Evolutionary conservation across 1,284 basidiomycete genomes (phyloP), one percentile per base, ranked within the genome.

Genomic region (Xerocomus nothofagi): DNA sequence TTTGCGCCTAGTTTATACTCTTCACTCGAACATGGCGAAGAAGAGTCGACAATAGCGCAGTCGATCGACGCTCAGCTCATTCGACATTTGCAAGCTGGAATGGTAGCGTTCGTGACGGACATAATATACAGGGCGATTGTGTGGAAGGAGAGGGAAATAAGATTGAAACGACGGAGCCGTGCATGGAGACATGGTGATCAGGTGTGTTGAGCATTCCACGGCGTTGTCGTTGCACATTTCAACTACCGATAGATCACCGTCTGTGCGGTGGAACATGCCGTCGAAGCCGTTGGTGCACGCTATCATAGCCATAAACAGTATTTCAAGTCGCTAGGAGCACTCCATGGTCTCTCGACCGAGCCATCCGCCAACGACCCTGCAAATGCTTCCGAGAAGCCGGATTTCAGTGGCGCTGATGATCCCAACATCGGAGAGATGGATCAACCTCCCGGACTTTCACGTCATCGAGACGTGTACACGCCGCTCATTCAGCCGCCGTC

Each of bases 111-210:
- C 56, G 69, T 76, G 12, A 73, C 74, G 8, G 72, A 78, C 39
- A 50, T 80, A 0, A 66, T 83, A 9, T 75, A 77, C 45, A 72
- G 72, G 17, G 69, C 76, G 12, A 74, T 86, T 38, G 69, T 77
- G 7, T 69, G 74, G 31, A 75, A 76, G 39, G 83, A 86, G 56
- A 76, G 81, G 52, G 84, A 84, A 53, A 64, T 71, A 42, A 65
- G 67, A 26, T 60, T 81, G 56, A 86, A 85, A 65, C 67, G 70
- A 32, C 74, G 75, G 27, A 78, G 76, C 33, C 84, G 79, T 57
- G 80, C 74, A 4, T 88, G 84, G 82, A 39, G 52, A 44, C 50
- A 50, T 0, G 49, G 62, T 6, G 54, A 65, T 27, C 62, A 62
- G 47, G 62, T 65, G 36, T 12, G 62, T 46, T 17, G n/a, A 20